Evolutionary conservation across 2,329 filamentous ascomycete species (phyloP).

Genomic region (Fusarium penzigii): DNA sequence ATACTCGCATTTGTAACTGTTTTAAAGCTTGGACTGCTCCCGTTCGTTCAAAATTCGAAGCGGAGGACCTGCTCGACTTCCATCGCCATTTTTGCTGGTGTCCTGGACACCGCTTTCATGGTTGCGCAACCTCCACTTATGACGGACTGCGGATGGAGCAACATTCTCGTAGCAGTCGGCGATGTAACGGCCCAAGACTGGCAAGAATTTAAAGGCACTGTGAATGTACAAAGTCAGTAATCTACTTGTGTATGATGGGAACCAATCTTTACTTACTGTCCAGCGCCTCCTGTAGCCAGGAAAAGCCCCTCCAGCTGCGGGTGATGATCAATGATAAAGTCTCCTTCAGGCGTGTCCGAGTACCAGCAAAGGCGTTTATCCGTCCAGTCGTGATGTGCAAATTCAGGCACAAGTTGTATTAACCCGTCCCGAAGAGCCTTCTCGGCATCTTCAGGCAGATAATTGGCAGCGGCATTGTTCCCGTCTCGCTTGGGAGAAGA

Average conservation of each 20-base stretch:
- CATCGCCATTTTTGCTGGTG: constrained; percentile 27
- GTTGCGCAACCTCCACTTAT: constrained; percentile 32
- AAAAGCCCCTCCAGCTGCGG: constrained; percentile 49
- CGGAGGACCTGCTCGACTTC: constrained; percentile 32
- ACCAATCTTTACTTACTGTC: constrained; percentile 17
- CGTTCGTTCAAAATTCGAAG: constrained; percentile 23
- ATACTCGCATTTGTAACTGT: no score
- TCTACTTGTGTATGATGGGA: rapidly evolving
- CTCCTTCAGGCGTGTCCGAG: constrained; percentile 63
- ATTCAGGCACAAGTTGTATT: constrained; percentile 53
- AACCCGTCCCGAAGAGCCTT: constrained; percentile 52
- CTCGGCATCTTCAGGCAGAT: constrained; percentile 52
- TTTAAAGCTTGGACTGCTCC: constrained; percentile 32
- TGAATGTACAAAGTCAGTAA: background rate
- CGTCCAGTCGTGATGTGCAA: constrained; percentile 53
- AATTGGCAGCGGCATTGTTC: constrained; percentile 43
- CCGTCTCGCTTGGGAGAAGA: constrained; percentile 36
- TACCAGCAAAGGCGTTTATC: constrained; percentile 63
- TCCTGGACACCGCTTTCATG: background rate
- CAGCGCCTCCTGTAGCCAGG: constrained; percentile 43
- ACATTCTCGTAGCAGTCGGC: constrained; percentile 37
- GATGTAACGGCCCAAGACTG: constrained; percentile 22
- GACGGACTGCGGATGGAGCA: constrained; percentile 25
- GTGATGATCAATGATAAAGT: constrained; percentile 62
- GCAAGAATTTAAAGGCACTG: constrained; percentile 25